These are phyloP conservation scores for Aspergillus quadricinctus DNA, from an alignment of 2,329 filamentous ascomycete species.

Conservation along the genomic window DNA sequence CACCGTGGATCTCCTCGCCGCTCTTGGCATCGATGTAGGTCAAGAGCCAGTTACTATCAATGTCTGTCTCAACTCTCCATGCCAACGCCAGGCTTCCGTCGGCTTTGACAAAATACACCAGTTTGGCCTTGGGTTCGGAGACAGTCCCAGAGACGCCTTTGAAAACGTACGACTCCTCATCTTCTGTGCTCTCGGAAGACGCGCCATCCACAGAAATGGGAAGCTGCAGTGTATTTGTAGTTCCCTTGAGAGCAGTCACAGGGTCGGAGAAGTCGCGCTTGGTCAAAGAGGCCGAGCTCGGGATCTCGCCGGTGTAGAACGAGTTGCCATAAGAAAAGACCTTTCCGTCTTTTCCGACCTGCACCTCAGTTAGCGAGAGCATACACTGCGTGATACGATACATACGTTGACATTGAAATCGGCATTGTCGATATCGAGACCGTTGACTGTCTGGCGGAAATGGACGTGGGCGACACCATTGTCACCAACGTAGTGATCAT, in stretches of 20 bases:
- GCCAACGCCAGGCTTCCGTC: constrained; percentile 5
- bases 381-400: background rate
- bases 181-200: background rate
- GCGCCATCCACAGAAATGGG: background rate
- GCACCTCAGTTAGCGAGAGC: background rate
- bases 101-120: constrained; percentile 10
- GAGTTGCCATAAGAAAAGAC: constrained; percentile 14
- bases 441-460: constrained; percentile 11
- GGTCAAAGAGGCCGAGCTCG: background rate
- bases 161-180: constrained; percentile 5
- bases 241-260: constrained; percentile 4
- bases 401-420: constrained; percentile 16
- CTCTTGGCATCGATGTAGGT: constrained; percentile 11
- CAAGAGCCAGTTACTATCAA: constrained; percentile 11
- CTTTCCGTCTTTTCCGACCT: constrained; percentile 13
- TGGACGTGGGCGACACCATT: constrained; percentile 14
- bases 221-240: constrained; percentile 1
- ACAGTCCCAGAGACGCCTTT: constrained; percentile 7
- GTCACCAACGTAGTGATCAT: constrained; percentile 13
- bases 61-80: constrained; percentile 12
- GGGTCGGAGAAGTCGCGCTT: constrained; percentile 4
- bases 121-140: constrained; percentile 9
- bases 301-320: constrained; percentile 8
- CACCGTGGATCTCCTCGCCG: constrained; percentile 6
- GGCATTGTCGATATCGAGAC: constrained; percentile 14